Evolutionary conservation across 1,139 yeast genomes (phyloP).

Genomic region (Candida tropicalis): DNA sequence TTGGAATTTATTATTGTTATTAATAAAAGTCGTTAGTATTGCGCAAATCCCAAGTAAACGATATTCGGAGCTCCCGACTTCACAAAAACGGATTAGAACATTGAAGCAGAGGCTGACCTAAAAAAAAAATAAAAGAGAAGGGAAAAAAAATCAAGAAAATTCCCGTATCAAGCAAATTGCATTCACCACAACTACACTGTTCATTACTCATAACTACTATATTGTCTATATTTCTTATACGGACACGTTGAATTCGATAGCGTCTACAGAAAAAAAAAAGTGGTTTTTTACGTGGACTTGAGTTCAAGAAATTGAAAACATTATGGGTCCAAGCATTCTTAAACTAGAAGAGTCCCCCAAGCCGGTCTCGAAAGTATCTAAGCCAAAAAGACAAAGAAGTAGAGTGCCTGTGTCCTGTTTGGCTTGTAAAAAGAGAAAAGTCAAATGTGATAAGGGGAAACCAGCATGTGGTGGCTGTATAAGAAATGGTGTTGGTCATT

Average conservation of each 20-base stretch:
- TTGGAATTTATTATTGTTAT: conserved; percentile 1
- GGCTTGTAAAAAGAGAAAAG: conserved; percentile 47
- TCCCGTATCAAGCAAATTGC: too few species aligned
- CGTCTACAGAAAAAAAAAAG: background rate
- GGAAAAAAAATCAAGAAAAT: background rate
- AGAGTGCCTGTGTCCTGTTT: conserved; percentile 48
- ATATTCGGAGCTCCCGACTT: background rate
- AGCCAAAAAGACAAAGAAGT: conserved; percentile 27
- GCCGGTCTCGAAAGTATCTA: background rate
- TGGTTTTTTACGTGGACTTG: background rate
- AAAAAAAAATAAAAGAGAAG: background rate
- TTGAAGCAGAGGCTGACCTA: background rate
- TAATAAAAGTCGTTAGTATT: background rate
- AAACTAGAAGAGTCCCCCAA: background rate
- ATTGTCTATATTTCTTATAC: too few species aligned
- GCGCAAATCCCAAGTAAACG: background rate
- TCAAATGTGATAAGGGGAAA: conserved; percentile 46
- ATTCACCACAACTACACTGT: too few species aligned
- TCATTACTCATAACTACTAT: too few species aligned
- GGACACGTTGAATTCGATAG: too few species aligned
- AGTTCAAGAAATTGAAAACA: background rate
- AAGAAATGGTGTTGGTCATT: conserved; percentile 44
- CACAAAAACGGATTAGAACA: background rate
- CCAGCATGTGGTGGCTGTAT: conserved; percentile 51
- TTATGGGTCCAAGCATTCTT: background rate